Conservation (phyloP, 2,329 filamentous ascomycete species). For the Colletotrichum nymphaeae region DNA sequence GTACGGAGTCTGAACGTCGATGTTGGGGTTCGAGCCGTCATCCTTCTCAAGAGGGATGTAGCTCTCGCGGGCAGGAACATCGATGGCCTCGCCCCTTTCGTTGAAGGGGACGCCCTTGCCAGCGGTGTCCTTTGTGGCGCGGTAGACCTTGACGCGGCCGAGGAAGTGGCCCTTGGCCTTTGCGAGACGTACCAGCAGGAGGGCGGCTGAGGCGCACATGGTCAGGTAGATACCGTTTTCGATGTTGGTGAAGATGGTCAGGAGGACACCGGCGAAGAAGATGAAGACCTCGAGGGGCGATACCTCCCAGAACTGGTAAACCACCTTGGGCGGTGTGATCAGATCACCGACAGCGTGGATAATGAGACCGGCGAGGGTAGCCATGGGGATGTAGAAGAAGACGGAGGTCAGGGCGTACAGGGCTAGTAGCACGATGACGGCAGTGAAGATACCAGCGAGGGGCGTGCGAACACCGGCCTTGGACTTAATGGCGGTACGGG, state of each 20-base stretch:
- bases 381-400: slow-evolving; percentile 84
- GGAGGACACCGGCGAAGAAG: slow-evolving; percentile 78
- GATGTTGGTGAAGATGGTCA: slow-evolving; percentile 61
- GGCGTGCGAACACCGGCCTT: slow-evolving; percentile 87
- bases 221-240: slow-evolving; percentile 64
- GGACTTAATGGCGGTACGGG: slow-evolving; percentile 83
- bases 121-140: slow-evolving; percentile 35
- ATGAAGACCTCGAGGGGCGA: slow-evolving; percentile 80
- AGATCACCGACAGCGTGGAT: slow-evolving; percentile 86
- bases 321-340: slow-evolving; percentile 77
- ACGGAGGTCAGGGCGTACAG: slow-evolving; percentile 82
- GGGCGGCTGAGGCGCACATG: slow-evolving; percentile 52
- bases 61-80: slow-evolving; percentile 42
- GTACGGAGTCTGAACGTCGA: slow-evolving; percentile 54
- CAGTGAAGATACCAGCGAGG: slow-evolving; percentile 82
- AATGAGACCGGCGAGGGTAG: slow-evolving; percentile 79
- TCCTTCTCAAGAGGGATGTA: slow-evolving; percentile 55
- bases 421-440: slow-evolving; percentile 78
- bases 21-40: slow-evolving; percentile 57
- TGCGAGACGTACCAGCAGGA: slow-evolving; percentile 58
- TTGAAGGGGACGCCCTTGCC: slow-evolving; percentile 35
- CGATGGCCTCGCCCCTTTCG: slow-evolving; percentile 32
- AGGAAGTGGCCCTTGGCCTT: slow-evolving; percentile 60
- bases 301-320: slow-evolving; percentile 83
- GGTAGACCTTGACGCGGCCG: slow-evolving; percentile 47